Conservation (phyloP, 2,329 filamentous ascomycete genomes). For the Simplicillium aogashimaense region DNA sequence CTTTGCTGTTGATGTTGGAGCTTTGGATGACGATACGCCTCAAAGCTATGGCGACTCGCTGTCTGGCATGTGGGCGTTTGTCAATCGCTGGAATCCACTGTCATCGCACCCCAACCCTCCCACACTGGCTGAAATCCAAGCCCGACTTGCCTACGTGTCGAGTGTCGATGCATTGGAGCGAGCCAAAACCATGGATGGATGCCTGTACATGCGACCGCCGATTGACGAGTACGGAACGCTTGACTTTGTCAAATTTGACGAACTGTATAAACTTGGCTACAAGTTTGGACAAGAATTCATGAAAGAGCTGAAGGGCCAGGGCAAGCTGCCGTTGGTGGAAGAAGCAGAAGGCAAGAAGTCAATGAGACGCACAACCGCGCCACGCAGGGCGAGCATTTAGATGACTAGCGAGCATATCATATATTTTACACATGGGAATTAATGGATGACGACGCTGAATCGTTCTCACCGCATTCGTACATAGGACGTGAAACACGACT, state of each 20-base stretch:
- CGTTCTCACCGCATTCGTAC: neutral
- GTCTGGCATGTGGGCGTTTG: conserved; percentile 87
- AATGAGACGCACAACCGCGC: conserved; percentile 68
- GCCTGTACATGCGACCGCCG: conserved; percentile 92
- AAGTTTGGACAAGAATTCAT: conserved; percentile 75
- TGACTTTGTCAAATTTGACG: conserved; percentile 95
- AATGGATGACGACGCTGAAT: neutral
- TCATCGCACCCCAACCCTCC: conserved; percentile 83
- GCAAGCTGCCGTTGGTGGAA: conserved; percentile 59
- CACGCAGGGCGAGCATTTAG: conserved; percentile 66
- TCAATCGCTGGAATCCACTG: conserved; percentile 97
- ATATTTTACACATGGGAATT: neutral
- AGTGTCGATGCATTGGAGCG: conserved; percentile 90
- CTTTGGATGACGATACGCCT: conserved; percentile 82
- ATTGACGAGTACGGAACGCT: conserved; percentile 89
- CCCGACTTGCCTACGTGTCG: conserved; percentile 85
- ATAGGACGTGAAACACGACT: neutral
- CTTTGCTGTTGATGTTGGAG: conserved; percentile 90
- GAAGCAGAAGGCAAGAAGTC: conserved; percentile 71
- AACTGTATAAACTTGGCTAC: conserved; percentile 88
- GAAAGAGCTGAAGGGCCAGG: conserved; percentile 65
- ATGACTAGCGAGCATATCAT: conserved; percentile 1
- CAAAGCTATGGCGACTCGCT: conserved; percentile 91
- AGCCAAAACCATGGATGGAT: conserved; percentile 83
- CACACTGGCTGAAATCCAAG: conserved; percentile 92